Base-by-base conservation (phyloP, 495 filamentous ascomycete genomes). In the Penicillium roqueforti region DNA sequence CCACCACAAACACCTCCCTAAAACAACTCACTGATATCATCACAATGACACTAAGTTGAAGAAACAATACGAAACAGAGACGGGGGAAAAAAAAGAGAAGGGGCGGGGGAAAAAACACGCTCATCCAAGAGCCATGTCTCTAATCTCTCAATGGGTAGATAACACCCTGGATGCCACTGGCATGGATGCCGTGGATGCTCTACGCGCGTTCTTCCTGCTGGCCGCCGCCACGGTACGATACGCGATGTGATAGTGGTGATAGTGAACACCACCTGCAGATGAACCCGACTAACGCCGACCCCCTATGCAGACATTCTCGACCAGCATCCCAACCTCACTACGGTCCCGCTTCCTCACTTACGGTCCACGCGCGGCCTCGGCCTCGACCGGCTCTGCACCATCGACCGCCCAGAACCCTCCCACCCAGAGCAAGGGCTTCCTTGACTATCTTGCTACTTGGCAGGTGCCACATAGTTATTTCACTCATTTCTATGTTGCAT, bases 401-500 rank as follows among this genome's bases (percentile, higher is more conserved):
- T 14, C 47, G n/a, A 4, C 19, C 7, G 3, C 32, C 22, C 47
- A 19, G 47, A 19, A 29, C 1, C 32, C 22, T 7, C 25, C 45
- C 16, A 9, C 23, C 18, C 16, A 40, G 26, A 32, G 16, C 25
- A 51, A 52, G 39, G 40, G 50, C 41, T 51, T 55, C 6, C 76
- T 87, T 31, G 85, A 87, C 60, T 61, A 56, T 47, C 53, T 84
- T 10, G 76, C 81, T 34, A 69, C 67, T 38, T 62, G 79, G 59
- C 74, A 70, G 62, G 87, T 97, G 10, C 91, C 95, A 3, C 93
- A 97, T 67, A 73, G 78, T 47, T 98, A 85, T 78, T 98, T 98
- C 71, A 78, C 72, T 7, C 86, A 91, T 51, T 98, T 96, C 70
- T 98, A 98, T 63, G 62, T 89, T 31, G 63, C 82, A 19, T 95